Evolutionary conservation across 2,329 filamentous ascomycete species (phyloP).

Genomic region (Nothophaeocryptopus gaeumannii): DNA sequence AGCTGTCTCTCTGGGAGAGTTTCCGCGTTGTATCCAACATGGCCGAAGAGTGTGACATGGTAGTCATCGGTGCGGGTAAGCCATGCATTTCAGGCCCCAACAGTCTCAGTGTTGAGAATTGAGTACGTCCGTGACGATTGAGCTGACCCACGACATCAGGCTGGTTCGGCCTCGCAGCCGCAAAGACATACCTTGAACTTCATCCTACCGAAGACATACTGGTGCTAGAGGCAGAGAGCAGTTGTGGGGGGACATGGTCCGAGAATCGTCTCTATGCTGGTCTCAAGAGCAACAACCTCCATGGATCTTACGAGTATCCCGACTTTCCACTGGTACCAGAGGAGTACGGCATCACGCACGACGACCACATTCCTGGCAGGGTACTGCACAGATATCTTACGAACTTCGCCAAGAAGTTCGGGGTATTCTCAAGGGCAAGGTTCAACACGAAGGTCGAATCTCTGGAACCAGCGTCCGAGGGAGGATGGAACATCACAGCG

Average conservation of each 20-base stretch:
- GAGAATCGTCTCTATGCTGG: conserved; percentile 59
- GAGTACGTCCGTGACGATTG: too few species aligned
- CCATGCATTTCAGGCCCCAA: conserved; percentile 1
- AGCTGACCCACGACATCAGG: conserved; percentile 27
- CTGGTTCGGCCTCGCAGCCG: conserved; percentile 47
- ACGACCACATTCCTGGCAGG: conserved; percentile 48
- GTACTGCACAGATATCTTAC: conserved; percentile 24
- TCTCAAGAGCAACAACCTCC: conserved; percentile 70
- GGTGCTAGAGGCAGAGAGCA: conserved; percentile 42
- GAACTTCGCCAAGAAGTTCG: conserved; percentile 54
- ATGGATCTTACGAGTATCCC: conserved; percentile 69
- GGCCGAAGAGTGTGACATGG: conserved; percentile 32
- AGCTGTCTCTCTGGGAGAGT: too few species aligned
- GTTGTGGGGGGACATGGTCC: conserved; percentile 68
- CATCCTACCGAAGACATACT: conserved; percentile 42
- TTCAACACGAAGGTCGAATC: conserved; percentile 52
- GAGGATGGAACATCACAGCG: conserved; percentile 23
- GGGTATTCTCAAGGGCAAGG: conserved; percentile 48
- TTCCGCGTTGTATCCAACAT: conserved; percentile 5
- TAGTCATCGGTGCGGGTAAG: conserved; percentile 50
- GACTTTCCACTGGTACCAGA: conserved; percentile 65
- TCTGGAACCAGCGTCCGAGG: conserved; percentile 40
- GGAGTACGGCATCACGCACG: conserved; percentile 46
- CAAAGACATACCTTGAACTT: conserved; percentile 49
- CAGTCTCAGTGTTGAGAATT: neutral